Evolutionary conservation across 1,284 basidiomycete species (phyloP), one percentile per base, ranked within the genome.

Genomic region (Ceraceosorus guamensis): DNA sequence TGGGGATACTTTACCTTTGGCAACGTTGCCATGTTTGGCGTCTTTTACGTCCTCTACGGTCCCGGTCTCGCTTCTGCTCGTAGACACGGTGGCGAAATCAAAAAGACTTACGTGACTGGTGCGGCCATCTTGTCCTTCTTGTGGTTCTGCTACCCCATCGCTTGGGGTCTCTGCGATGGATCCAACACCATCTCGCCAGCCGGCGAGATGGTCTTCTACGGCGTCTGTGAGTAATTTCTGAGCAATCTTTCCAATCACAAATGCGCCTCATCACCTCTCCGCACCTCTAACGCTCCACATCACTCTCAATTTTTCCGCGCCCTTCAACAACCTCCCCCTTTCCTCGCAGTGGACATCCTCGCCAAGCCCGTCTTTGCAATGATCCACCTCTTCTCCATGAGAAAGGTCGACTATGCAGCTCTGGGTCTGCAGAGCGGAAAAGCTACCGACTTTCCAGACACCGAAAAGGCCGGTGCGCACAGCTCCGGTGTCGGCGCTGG

Each of bases 341-440:
- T n/a, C n/a, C n/a, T n/a, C n/a, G n/a, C n/a, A n/a, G 78, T 85
- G 55, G 84, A 85, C 65, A 53, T 85, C 13, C 56, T 84, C 61
- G 79, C 81, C 57, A 83, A 81, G 58, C 75, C 69, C 35, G 62
- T 65, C 43, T 74, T 73, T 39, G 59, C 68, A 5, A 54, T 74
- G 32, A 61, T 68, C 60, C 73, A 75, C 59, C 61, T 71, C 30
- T 65, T 46, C 24, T 52, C 62, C 37, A 57, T 73, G 14, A 58
- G 69, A 34, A 50, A 51, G n/a, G 59, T 68, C 52, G 60, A 66
- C 59, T 70, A 68, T 59, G 61, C 59, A 16, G 50, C 53, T 48
- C 63, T 73, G 41, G 59, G 62, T 53, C 62, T 67, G 47, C 60
- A 57, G 56, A 57, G 54, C 35, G 67, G 67, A 50, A 69, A 69